Evolutionary conservation across 768 basidiomycete genomes (phyloP).

Genomic region (Scleroderma bovista): DNA sequence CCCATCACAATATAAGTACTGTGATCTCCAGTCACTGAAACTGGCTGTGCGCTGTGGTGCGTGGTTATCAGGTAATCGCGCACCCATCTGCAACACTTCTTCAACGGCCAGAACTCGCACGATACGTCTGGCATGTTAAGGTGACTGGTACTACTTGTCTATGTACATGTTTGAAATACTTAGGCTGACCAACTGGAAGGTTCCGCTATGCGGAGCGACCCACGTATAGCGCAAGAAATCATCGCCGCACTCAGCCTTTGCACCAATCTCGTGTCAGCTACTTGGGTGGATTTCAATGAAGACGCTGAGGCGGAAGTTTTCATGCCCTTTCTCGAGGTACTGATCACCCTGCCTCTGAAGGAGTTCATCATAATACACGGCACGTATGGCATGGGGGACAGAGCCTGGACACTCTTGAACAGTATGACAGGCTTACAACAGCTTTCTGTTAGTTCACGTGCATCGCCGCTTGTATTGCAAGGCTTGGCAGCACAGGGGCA

Average conservation of each 20-base stretch:
- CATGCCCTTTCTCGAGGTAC: constrained; percentile 35
- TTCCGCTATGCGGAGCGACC: constrained; percentile 34
- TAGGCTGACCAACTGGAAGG: constrained; percentile 36
- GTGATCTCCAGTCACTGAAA: background rate
- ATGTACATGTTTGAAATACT: too few relatives aligned
- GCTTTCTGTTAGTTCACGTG: constrained; percentile 59
- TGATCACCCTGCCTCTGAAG: constrained; percentile 41
- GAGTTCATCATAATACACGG: constrained; percentile 49
- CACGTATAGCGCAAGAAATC: constrained; percentile 43
- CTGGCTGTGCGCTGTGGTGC: constrained; percentile 6
- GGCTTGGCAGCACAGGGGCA: constrained; percentile 54
- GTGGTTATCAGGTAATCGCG: constrained; percentile 16
- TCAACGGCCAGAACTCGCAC: too few relatives aligned
- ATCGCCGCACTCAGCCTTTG: too few relatives aligned
- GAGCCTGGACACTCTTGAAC: too few relatives aligned
- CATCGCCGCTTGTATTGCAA: constrained; percentile 59
- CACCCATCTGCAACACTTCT: too few relatives aligned
- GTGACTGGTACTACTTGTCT: too few relatives aligned
- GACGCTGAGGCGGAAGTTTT: constrained; percentile 22
- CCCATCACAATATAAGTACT: too few relatives aligned
- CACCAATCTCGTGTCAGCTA: too few relatives aligned
- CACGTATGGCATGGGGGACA: too few relatives aligned
- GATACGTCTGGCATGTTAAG: too few relatives aligned
- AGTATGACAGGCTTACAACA: too few relatives aligned
- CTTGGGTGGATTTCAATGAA: constrained; percentile 57